phyloP scores from a whole-genome alignment of 306 rosid genomes.

The Luffa acutangula region DNA sequence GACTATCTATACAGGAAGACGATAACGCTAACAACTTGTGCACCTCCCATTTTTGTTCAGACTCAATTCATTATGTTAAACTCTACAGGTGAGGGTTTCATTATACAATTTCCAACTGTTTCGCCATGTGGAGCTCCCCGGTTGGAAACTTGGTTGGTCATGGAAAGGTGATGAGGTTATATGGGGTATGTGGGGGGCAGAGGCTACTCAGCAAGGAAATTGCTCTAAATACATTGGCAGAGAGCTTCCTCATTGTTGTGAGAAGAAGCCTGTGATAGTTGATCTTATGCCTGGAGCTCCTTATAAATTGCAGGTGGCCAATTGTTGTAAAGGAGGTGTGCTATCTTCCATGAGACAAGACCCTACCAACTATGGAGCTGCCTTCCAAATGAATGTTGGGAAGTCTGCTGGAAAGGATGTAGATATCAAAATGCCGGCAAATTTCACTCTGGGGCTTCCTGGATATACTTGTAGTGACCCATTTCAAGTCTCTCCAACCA shows the following conservation, averaged over 20 bases:
- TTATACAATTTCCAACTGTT: conserved; percentile 48
- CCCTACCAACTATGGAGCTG: conserved; percentile 18
- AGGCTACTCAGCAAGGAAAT: conserved; percentile 57
- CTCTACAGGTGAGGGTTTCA: conserved; percentile 43
- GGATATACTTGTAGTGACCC: conserved; percentile 58
- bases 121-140: conserved; percentile 59
- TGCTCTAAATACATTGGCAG: conserved; percentile 40
- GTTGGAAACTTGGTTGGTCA: conserved; percentile 59
- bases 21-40: not conserved
- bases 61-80: not conserved
- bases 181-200: conserved; percentile 73
- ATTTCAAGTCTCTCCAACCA: conserved; percentile 36
- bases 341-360: conserved; percentile 54
- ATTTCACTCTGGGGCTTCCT: conserved; percentile 52
- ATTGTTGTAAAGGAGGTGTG: conserved; percentile 64
- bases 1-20: not conserved
- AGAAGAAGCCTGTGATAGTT: conserved; percentile 36
- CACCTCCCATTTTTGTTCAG: not conserved
- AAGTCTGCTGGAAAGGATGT: not conserved
- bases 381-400: conserved; percentile 44
- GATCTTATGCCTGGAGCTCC: conserved; percentile 59
- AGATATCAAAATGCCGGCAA: conserved; percentile 21
- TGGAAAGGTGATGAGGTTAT: conserved; percentile 64
- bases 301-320: conserved; percentile 37
- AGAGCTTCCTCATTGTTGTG: conserved; percentile 58